Conservation (phyloP, 2,329 filamentous ascomycete species). For the Exophiala xenobiotica region DNA sequence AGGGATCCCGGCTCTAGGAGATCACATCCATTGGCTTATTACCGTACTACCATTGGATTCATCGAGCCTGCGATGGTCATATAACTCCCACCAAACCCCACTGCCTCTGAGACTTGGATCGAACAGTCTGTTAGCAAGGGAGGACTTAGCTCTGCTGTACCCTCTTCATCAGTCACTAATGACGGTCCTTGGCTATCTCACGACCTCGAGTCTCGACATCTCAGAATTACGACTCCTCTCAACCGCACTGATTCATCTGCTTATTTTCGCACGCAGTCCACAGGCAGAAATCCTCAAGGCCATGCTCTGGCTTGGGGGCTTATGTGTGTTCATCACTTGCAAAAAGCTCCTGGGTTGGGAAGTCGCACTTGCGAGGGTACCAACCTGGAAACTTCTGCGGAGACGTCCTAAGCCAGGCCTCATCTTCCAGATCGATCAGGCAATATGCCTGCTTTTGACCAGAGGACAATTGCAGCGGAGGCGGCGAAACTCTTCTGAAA, state of each 20-base stretch:
- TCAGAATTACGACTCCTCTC: slow-evolving; percentile 88
- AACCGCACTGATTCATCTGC: slow-evolving; percentile 74
- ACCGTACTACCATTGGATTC: slow-evolving; percentile 64
- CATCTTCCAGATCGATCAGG: slow-evolving; percentile 19
- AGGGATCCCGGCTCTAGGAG: slow-evolving; percentile 52
- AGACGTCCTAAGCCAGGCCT: slow-evolving; percentile 12
- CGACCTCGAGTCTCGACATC: slow-evolving; percentile 81
- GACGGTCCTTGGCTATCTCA: slow-evolving; percentile 72
- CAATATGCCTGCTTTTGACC: slow-evolving; percentile 14
- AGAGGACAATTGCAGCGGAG: not conserved
- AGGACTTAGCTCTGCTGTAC: slow-evolving; percentile 67
- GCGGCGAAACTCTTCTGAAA: slow-evolving; percentile 16
- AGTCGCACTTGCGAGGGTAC: slow-evolving; percentile 80
- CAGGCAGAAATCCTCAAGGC: slow-evolving; percentile 83
- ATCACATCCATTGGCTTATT: slow-evolving; percentile 74
- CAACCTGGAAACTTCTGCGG: slow-evolving; percentile 74
- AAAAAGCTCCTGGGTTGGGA: slow-evolving; percentile 76
- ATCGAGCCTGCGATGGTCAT: slow-evolving; percentile 2
- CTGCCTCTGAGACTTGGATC: slow-evolving; percentile 15
- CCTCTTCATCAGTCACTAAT: slow-evolving; percentile 79
- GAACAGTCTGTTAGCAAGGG: slow-evolving; percentile 48
- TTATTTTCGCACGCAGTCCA: slow-evolving; percentile 74
- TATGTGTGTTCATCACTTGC: slow-evolving; percentile 72
- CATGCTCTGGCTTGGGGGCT: slow-evolving; percentile 79
- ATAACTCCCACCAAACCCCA: slow-evolving; percentile 3